Base-by-base conservation (phyloP, 805 yeast genomes). In the Barnettozyma sp. region DNA sequence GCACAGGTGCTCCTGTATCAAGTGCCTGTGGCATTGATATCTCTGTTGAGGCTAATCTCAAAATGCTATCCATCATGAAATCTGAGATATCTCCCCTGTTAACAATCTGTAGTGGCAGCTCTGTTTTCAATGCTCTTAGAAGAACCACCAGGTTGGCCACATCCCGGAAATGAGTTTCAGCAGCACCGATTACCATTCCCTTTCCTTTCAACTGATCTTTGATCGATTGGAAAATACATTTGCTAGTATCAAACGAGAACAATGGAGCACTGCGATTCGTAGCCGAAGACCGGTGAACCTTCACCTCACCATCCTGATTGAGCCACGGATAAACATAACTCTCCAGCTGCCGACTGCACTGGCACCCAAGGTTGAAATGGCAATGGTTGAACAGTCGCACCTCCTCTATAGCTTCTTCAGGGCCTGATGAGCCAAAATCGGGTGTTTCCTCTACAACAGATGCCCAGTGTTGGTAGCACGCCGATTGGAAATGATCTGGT, bases 81-180 rank as follows among this genome's bases (percentile, higher is more conserved):
- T 43, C 43, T 56, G 60, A 27, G 56, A 50, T 23, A 26, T 48
- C 54, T 13, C 45, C 49, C 38, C 48, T 52, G 39, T 48, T 53
- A 14, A 59, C 31, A n/a, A 57, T 39, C 40, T 59, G 58, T 14
- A 59, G 45, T 2, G 64, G 64, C 12, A 49, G 36, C 13, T 55
- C 6, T 60, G 66, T 23, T 49, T 48, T 46, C n/a, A 55, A 42
- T 8, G 46, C 42, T 22, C 66, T 44, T 17, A 63, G 46, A 30
- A 71, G 54, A 3, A 68, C 66, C 20, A 81, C 55, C 11, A 60
- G 26, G 9, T 56, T 50, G 4, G 54, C 38, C 25, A 54, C 43
- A 7, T 58, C 50, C 17, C 36, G 42, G 13, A 60, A 50, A 35
- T 54, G 56, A 6, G 22, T 33, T n/a, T 57, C 55, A 4, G 51